Percentiles rank a stretch among this genome's conserved stretches.
Conservation (phyloP, 139 green algal genomes). For the Raphidocelis subcapitata region DNA sequence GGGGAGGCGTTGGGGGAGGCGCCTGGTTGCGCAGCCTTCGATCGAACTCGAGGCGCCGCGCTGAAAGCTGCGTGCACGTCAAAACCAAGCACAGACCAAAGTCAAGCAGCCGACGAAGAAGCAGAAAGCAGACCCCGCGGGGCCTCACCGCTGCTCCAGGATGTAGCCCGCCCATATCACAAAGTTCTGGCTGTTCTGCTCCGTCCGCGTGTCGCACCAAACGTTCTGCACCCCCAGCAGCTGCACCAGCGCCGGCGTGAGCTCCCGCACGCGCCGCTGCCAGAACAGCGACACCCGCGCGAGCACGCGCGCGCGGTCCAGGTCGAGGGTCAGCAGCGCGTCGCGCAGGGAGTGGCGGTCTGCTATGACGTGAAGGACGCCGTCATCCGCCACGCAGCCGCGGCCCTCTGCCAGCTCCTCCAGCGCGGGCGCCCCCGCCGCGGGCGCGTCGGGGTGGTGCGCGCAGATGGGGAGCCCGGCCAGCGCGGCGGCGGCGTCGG, state of each 20-base stretch:
- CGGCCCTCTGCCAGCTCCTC: constrained; percentile 1
- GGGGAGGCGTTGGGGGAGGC: too few species aligned
- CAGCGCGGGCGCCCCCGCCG: constrained; percentile 17
- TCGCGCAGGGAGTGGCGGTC: constrained; percentile 43
- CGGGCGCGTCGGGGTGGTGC: constrained; percentile 70
- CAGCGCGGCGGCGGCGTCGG: constrained; percentile 35
- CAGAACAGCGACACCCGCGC: constrained; percentile 60
- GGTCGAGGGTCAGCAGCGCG: constrained; percentile 62
- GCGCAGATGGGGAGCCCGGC: constrained; percentile 58
- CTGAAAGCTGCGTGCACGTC: too few species aligned
- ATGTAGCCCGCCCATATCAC: constrained; percentile 85
- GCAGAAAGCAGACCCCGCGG: too few species aligned
- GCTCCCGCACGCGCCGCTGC: constrained; percentile 63
- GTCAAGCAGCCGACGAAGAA: too few species aligned
- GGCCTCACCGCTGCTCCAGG: constrained; percentile 65
- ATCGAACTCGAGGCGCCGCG: too few species aligned
- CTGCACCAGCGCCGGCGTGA: constrained; percentile 53
- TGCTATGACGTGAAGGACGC: constrained; percentile 74
- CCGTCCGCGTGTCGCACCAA: constrained; percentile 74
- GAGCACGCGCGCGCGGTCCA: constrained; percentile 71
- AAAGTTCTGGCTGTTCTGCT: constrained; percentile 80
- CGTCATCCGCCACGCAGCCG: constrained; percentile 70
- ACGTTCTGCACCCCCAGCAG: constrained; percentile 80
- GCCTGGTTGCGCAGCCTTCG: too few species aligned
- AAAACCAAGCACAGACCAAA: too few species aligned